Base-by-base conservation (phyloP, 2,329 filamentous ascomycete species). In the Aspergillus neotritici region DNA sequence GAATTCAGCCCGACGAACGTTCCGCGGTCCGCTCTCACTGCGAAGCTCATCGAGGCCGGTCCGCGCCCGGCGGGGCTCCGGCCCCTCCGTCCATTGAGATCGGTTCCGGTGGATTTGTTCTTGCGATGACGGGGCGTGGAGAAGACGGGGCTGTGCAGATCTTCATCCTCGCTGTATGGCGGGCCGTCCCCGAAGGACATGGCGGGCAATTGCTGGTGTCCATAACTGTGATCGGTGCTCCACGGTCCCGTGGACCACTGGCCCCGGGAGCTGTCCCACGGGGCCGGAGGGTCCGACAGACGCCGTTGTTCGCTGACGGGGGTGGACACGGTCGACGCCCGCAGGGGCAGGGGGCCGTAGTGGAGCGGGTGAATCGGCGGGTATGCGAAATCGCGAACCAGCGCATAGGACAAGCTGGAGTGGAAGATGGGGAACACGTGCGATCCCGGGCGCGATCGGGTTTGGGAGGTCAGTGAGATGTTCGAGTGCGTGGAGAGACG, bases 361-460 rank as follows among this genome's bases (percentile, higher is more conserved):
- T 97, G 93, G 66, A 96, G 76, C 34, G 87, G 89, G 65, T 97
- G 87, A 43, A 78, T 76, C 17, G 79, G 64, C 28, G 87, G 82
- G 64, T 97, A 98, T 54, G 93, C 93, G 70, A 97, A 98, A 74
- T 98, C 93, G 60, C 93, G 85, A 52, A 98, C 90, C 34, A 87
- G 75, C n/a, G 89, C 83, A 65, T 96, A 96, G 5, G 86, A 69
- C 13, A 96, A 78, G 62, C 83, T 94, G 46, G 89, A 93, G 57
- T 88, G 84, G 66, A 88, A 93, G 57, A 85, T 74, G 12, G 88
- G 86, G 60, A 93, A 91, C 50, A 87, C 77, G 60, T 86, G 79
- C n/a, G 88, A 94, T 43, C 77, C 77, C 14, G 89, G 87, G 48
- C 88, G 82, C 51, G 89, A 94, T 49, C 83, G 79, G 37, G 69